Conservation (phyloP, 2,329 filamentous ascomycete species). For the Westerdykella aurantiaca region DNA sequence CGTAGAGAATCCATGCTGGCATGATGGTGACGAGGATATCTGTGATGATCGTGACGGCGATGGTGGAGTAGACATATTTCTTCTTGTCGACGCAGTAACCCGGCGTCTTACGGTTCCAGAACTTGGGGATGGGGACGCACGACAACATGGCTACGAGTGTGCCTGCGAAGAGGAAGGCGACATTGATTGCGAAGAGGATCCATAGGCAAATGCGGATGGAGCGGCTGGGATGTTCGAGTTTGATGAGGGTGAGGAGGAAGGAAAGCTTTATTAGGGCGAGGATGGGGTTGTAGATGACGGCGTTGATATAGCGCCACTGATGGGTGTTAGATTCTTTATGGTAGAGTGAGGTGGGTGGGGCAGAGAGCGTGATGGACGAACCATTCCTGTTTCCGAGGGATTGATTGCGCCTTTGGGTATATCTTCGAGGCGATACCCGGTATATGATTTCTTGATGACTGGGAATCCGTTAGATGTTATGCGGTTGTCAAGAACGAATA, state of each 20-base stretch:
- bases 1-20: slow-evolving; percentile 22
- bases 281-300: slow-evolving; percentile 16
- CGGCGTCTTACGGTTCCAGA: slow-evolving; percentile 12
- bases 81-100: slow-evolving; percentile 11
- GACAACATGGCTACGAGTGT: slow-evolving; percentile 9
- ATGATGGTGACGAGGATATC: slow-evolving; percentile 15
- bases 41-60: slow-evolving; percentile 14
- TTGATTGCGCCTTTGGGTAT: slow-evolving; percentile 9
- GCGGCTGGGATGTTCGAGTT: slow-evolving; percentile 12
- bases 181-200: slow-evolving; percentile 14
- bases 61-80: slow-evolving; percentile 9
- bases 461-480: too few species aligned
- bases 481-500: not conserved
- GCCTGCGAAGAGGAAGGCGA: slow-evolving; percentile 9
- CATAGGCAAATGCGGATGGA: slow-evolving; percentile 13
- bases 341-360: not conserved
- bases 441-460: slow-evolving; percentile 10
- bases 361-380: not conserved
- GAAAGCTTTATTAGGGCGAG: slow-evolving; percentile 17
- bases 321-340: not conserved
- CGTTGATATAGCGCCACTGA: slow-evolving; percentile 14
- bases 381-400: slow-evolving; percentile 6
- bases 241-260: slow-evolving; percentile 18
- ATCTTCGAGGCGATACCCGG: slow-evolving; percentile 10
- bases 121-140: slow-evolving; percentile 12